Base-by-base conservation (phyloP, 805 yeast species). In the Saccharomyces kudriavzevii region DNA sequence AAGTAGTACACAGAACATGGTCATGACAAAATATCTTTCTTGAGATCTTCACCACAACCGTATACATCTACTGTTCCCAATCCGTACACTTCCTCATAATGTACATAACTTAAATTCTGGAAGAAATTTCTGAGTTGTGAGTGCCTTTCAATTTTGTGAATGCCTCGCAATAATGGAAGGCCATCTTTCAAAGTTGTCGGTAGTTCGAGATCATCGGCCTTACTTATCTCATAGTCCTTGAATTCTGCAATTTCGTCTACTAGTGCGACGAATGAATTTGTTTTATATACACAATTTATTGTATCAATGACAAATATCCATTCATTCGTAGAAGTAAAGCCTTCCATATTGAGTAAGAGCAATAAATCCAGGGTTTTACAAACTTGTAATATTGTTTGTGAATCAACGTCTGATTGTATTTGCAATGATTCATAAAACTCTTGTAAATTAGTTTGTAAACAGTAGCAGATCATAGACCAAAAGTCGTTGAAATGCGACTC, bases 291-390 rank as follows among this genome's bases (percentile, higher is more conserved):
- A 20, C 85, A 82, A 55, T 82, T 84, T 17, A 82, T 75, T 17
- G 80, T 82, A 60, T 86, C 89, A 27, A 83, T 77, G 10, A 92
- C 79, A 64, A 89, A 94, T 1, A 94, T 72, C 98, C 98, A 92
- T 62, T 89, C 94, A 56, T 80, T 70, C 8, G 70, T 70, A 65
- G 68, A 81, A 64, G 69, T 83, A 84, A 74, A 92, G 77, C 89
- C 96, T 64, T 91, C 97, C 45, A 77, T 77, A 40, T 83, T 81
- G 53, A 90, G 60, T 1, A 85, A 74, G 22, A 92, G 66, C 24
- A 90, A 67, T 29, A 87, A 77, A 64, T 92, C 99, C 48, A 94
- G 72, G 14, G 94, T 71, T 67, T 91, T 92, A 62, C 89, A 84
- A 0, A 85, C 87, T 53, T 80, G 79, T 28, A 80, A 77, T 3